Evolutionary conservation across 768 basidiomycete genomes (phyloP), one percentile per base, ranked within the genome.

Genomic region (Termitomyces sp.): DNA sequence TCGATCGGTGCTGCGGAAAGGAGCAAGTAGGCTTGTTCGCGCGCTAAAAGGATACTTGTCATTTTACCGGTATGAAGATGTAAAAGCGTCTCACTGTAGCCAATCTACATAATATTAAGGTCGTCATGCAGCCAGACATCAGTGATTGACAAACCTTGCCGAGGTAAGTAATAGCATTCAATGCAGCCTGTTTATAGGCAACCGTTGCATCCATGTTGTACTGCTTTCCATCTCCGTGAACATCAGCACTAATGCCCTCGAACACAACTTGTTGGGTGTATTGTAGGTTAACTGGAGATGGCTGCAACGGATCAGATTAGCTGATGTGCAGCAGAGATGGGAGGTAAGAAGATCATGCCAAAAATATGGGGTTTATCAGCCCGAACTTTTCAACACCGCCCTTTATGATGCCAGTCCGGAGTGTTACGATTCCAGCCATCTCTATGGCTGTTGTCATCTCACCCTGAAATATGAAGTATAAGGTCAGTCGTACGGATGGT

Each of bases 171-270:
- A 92, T 90, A 2, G 86, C 80, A 63, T 89, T 90, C 53, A 89
- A 72, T 0, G 89, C 87, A 4, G 90, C 89, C 71, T 89, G 88
- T 67, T 91, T 90, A 68, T 87, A 91, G 1, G 90, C 89, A 14
- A 88, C 86, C 20, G 87, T 82, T 82, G 87, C 84, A 64, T 88
- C 85, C 88, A 91, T 91, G 66, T 84, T 78, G 69, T 89, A 87
- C 69, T 89, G 88, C 59, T 80, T 85, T 12, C 88, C 88, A 64
- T 85, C 82, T 1, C 88, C 89, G 46, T 88, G 86, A 58, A 84
- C 78, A 61, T 89, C 86, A 42, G 89, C 88, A 37, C 86, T 83
- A 61, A 91, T 77, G 3, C 89, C 89, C 64, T 89, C 86, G 63
- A 92, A 91, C n/a, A 89, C 76, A 43, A 91, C 74, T 83, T 87